Evolutionary conservation across 306 rosid species (phyloP).

Genomic region (barrel medic (Medicago truncatula)): MtrunA17r5.0-ANR NC_053043.1:40194001-40194500

Average conservation of each 20-base stretch:
- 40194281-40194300: not conserved
- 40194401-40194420: constrained; percentile 9
- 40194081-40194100: not conserved
- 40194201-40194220: not conserved
- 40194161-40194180: not conserved
- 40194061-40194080: constrained; percentile 28
- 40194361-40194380: constrained; percentile 7
- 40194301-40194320: not conserved
- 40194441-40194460: constrained; percentile 24
- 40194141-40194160: not conserved
- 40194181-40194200: not conserved
- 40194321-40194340: not conserved
- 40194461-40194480: constrained; percentile 8
- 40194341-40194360: not conserved
- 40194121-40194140: not conserved
- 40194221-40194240: not conserved
- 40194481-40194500: constrained; percentile 27
- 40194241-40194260: not conserved
- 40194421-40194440: constrained; percentile 7
- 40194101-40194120: not conserved
- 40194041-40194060: constrained; percentile 29
- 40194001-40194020: constrained; percentile 5
- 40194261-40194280: not conserved
- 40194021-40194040: constrained; percentile 28
- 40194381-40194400: not conserved